These are phyloP conservation scores for Nicotiana tomentosiformis DNA, from an alignment of 257 asterid genomes.

Conservation along the genomic window DNA sequence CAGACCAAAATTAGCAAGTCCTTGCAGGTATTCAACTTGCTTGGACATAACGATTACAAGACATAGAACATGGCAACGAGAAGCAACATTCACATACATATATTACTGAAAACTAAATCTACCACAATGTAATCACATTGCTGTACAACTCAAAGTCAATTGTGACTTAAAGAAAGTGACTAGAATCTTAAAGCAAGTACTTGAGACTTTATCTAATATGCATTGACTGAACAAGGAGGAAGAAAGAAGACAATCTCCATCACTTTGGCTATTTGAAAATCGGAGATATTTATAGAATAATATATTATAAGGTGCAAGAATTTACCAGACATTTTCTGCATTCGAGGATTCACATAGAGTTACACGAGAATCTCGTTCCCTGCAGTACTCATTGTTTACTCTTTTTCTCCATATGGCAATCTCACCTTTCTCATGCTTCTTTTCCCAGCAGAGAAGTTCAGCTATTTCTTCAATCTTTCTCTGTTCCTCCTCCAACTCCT, in stretches of 20 bases:
- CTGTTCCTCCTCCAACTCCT: constrained; percentile 35
- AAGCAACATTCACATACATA: background rate
- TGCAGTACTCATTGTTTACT: constrained; percentile 25
- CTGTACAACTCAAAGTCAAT: background rate
- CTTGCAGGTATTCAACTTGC: background rate
- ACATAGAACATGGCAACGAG: background rate
- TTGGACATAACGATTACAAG: background rate
- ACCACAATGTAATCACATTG: background rate
- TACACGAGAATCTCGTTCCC: constrained; percentile 25
- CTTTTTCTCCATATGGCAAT: constrained; percentile 41
- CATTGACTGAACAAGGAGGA: background rate
- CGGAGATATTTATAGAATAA: background rate
- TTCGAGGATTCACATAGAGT: constrained; percentile 22
- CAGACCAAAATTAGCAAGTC: background rate
- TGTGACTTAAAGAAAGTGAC: background rate
- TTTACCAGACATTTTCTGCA: constrained; percentile 30
- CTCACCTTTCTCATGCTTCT: constrained; percentile 31
- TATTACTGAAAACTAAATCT: background rate
- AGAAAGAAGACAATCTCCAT: background rate
- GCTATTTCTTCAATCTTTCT: constrained; percentile 34
- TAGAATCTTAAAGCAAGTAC: background rate
- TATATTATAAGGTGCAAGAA: background rate
- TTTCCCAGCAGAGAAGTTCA: constrained; percentile 39
- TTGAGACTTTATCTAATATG: background rate
- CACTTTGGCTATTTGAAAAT: background rate